Base-by-base conservation (phyloP, 225 moss, liverwort and hornwort genomes). In the Pleurozium schreberi region DNA sequence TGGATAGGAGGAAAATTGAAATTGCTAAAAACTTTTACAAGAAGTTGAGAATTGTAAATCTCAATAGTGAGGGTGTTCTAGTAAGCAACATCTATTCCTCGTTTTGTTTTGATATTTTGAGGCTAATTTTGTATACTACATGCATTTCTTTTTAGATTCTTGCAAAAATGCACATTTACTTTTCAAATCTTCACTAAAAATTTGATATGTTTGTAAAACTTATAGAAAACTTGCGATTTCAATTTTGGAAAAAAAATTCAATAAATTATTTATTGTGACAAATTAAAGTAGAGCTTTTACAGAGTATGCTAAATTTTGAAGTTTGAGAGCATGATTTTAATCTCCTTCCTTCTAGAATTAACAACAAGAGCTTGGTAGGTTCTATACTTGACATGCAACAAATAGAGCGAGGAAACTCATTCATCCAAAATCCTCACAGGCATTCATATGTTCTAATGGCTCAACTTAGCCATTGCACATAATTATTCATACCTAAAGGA, bases 111-210 rank as follows among this genome's bases (percentile, higher is more conserved):
- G 0, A 70, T 26, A 70, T 27, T 70, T 70, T 15, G 15, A 42
- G 14, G 26, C 42, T 15, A 40, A 43, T 70, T 27, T 70, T 42
- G 3, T 70, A 9, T 70, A 70, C 1, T 1, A 42, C 3, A 27
- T 25, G 42, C 14, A 40, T n/a, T n/a, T n/a, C 10, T 69, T 40
- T 8, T 4, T 2, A 23, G 4, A 6, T 7, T 12, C 1, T 1
- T 69, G 3, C 11, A 23, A 19, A 69, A 25, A 68, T 0, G 2
- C 1, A 1, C 1, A 0, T 69, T 25, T 25, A 14, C n/a, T n/a
- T 25, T 14, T 25, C 8, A 40, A 69, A 25, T 40, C 12, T 12
- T 13, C 8, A 14, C 4, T n/a, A 13, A 14, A 21, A 69, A 25
- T 23, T 7, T 14, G 2, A 69, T 40, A 23, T 69, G 40, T 69